These are phyloP conservation scores for Fomitopsis palustris DNA, from an alignment of 1,284 basidiomycete genomes.

Conservation along the genomic window DNA sequence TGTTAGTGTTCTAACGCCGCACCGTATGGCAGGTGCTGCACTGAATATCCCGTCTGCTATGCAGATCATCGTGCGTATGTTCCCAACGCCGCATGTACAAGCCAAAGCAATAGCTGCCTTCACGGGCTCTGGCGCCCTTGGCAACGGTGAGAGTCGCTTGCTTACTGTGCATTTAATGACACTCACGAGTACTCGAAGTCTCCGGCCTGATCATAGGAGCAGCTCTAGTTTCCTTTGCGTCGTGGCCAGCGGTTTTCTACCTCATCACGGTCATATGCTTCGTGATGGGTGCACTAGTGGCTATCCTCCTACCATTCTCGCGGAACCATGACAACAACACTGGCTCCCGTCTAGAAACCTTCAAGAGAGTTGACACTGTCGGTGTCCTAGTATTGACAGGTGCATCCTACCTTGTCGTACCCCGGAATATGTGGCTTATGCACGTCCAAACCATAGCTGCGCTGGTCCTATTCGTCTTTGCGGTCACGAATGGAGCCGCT, in stretches of 20 bases:
- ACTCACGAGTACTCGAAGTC: conserved; percentile 9
- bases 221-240: conserved; percentile 27
- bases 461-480: conserved; percentile 39
- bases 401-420: conserved; percentile 24
- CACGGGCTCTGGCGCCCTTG: conserved; percentile 31
- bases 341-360: not conserved
- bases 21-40: conserved; percentile 20
- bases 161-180: not conserved
- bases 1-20: not conserved
- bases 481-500: conserved; percentile 35
- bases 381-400: conserved; percentile 16
- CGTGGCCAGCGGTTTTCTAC: conserved; percentile 35
- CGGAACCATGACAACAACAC: not conserved
- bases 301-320: conserved; percentile 28
- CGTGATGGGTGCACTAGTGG: conserved; percentile 22
- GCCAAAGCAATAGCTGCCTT: conserved; percentile 34
- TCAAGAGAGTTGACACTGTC: conserved; percentile 13
- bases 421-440: not conserved
- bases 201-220: conserved; percentile 32
- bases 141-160: conserved; percentile 28
- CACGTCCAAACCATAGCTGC: conserved; percentile 18
- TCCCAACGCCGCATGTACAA: conserved; percentile 33
- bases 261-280: conserved; percentile 32
- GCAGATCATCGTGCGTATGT: conserved; percentile 36
- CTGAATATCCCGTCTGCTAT: conserved; percentile 36